Base-by-base conservation (phyloP, 2,329 filamentous ascomycete species). In the Colletotrichum ledebouriae region DNA sequence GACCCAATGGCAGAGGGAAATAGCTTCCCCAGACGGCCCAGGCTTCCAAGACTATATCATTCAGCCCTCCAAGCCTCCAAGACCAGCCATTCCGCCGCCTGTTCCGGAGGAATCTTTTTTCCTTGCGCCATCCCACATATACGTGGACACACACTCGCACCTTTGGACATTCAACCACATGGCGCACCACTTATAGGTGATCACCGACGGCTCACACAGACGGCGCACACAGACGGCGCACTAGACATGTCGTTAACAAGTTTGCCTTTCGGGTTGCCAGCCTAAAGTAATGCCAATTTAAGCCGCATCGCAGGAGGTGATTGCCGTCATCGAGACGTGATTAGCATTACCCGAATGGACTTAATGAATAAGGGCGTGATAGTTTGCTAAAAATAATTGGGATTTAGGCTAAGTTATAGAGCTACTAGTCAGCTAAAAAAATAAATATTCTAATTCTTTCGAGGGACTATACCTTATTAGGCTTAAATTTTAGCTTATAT, bases 61-160 rank as follows among this genome's bases (percentile, higher is more conserved):
- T 25, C 25, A 25, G 25, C 25, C 29, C 56, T 42, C 49, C 41
- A 66, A 55, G 56, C 55, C 63, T 60, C 59, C 64, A 63, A 63
- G 64, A 67, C 59, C 37, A 10, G 15, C 59, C 64, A 68, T 67
- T 22, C 64, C 59, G 47, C 46, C 50, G 47, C 62, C 49, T 61
- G 37, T 56, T 66, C 63, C 42, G 63, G 42, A 66, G 49, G 58
- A 62, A 65, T 56, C 57, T 62, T 44, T 46, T 55, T 20, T 13
- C 20, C 20, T 37, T 17, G 33, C 17, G 33, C 17, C 46, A 49
- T 25, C 55, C 34, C 39, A 20, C 55, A 25, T 34, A 41, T 42
- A 17, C 17, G 17, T 17, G 17, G 17, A 17, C 17, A 17, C 17
- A 17, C 17, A 17, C 17, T 17, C 17, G 17, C 17, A 39, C 34